Percentiles rank a stretch among this genome's conserved stretches.
Conservation (phyloP, 352 stramenopile species). For the Pythium folliculosum region DNA sequence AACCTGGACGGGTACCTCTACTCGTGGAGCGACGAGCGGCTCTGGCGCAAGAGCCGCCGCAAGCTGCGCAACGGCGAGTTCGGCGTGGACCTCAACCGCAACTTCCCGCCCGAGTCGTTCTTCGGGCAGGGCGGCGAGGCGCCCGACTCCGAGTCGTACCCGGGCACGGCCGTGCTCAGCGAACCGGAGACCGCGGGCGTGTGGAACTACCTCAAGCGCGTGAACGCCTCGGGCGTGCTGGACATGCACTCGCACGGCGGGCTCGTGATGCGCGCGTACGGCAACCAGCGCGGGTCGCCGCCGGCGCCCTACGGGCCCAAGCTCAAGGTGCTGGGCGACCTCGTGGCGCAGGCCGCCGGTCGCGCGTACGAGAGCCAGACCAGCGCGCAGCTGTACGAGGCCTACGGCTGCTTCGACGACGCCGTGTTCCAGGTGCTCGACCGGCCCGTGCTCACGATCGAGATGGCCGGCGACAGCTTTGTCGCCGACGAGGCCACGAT, state of each 20-base stretch:
- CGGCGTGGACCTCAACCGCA: conserved; percentile 43
- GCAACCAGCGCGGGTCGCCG: conserved; percentile 18
- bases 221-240: conserved; percentile 27
- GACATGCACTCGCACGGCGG: conserved; percentile 35
- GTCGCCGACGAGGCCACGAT: conserved; percentile 25
- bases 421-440: conserved; percentile 31
- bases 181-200: conserved; percentile 35
- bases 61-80: conserved; percentile 6
- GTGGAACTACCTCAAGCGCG: conserved; percentile 30
- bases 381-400: conserved; percentile 25
- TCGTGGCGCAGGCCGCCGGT: conserved; percentile 13
- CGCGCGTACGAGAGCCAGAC: conserved; percentile 21
- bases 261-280: conserved; percentile 29
- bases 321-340: conserved; percentile 28
- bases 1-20: conserved; percentile 39
- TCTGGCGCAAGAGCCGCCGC: conserved; percentile 41
- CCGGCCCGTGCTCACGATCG: conserved; percentile 34
- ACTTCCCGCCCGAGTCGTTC: conserved; percentile 29
- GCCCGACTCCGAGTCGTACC: conserved; percentile 27
- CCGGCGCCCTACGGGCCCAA: conserved; percentile 30
- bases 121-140: conserved; percentile 23
- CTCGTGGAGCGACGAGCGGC: conserved; percentile 22
- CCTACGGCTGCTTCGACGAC: conserved; percentile 36
- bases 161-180: conserved; percentile 31
- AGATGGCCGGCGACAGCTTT: conserved; percentile 33